Evolutionary conservation across 179 eudicot genomes (phyloP).

Genomic region (Silene vulgaris): DNA sequence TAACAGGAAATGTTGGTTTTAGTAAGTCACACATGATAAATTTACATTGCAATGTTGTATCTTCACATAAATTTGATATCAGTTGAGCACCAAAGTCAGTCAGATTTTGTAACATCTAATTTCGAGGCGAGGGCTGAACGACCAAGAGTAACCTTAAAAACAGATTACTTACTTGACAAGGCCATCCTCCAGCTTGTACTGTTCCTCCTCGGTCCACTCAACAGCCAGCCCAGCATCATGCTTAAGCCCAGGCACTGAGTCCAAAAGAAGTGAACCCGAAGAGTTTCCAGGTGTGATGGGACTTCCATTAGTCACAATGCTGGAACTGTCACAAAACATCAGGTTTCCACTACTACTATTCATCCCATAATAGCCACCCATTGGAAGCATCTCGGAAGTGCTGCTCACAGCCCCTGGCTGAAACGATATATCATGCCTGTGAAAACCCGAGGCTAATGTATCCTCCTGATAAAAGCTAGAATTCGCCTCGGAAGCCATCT

Average conservation of each 20-base stretch:
- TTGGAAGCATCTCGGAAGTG: constrained; percentile 50
- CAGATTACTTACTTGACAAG: constrained; percentile 67
- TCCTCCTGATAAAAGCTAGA: constrained; percentile 49
- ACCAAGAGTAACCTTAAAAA: constrained; percentile 21
- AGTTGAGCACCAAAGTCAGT: background rate
- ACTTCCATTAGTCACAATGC: constrained; percentile 38
- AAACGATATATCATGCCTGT: constrained; percentile 53
- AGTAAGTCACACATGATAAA: no score
- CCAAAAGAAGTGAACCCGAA: constrained; percentile 49
- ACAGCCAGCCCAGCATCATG: constrained; percentile 78
- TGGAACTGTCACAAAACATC: constrained; percentile 50
- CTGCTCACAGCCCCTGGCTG: constrained; percentile 58
- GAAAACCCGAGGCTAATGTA: constrained; percentile 39
- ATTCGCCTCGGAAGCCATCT: constrained; percentile 59
- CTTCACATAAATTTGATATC: background rate
- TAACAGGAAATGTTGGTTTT: no score
- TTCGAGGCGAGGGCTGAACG: constrained; percentile 14
- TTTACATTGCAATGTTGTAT: no score
- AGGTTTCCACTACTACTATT: constrained; percentile 37
- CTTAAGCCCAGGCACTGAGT: constrained; percentile 73
- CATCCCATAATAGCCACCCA: constrained; percentile 45
- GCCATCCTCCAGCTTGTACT: constrained; percentile 72
- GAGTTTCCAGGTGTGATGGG: constrained; percentile 43
- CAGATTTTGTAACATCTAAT: background rate
- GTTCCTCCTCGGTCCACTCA: constrained; percentile 87